Percentiles rank a stretch among this genome's conserved stretches.
Conservation (phyloP, 2,329 filamentous ascomycete species). For the Fusarium nanum region DNA sequence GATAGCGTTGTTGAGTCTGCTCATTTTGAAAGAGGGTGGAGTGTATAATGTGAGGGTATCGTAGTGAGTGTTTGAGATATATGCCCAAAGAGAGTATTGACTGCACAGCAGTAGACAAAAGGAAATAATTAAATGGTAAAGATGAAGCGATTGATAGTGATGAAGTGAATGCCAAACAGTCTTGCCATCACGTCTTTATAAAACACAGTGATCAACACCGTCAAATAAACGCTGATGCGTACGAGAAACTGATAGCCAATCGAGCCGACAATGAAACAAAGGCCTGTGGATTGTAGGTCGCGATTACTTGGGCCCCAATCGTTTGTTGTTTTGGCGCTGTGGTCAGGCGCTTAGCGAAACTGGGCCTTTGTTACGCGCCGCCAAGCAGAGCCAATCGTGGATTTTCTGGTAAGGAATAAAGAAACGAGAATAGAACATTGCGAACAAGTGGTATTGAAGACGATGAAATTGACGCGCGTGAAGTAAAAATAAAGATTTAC, state of each 20-base stretch:
- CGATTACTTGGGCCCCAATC: constrained; percentile 36
- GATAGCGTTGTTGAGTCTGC: constrained; percentile 47
- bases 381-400: constrained; percentile 18
- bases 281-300: constrained; percentile 9
- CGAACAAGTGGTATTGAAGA: background rate
- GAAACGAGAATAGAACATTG: constrained; percentile 28
- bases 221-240: constrained; percentile 13
- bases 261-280: constrained; percentile 20
- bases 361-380: constrained; percentile 24
- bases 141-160: constrained; percentile 16
- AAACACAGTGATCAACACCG: constrained; percentile 5
- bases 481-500: constrained; percentile 3
- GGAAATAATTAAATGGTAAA: constrained; percentile 1
- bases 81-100: constrained; percentile 14
- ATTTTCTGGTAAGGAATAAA: constrained; percentile 1
- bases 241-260: constrained; percentile 31
- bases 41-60: background rate
- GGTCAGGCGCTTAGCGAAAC: constrained; percentile 45
- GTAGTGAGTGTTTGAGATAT: background rate
- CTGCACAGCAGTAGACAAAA: constrained; percentile 38
- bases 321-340: constrained; percentile 34
- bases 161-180: background rate
- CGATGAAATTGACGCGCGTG: background rate
- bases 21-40: constrained; percentile 42
- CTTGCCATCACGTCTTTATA: constrained; percentile 17